Conservation (phyloP, 225 moss, liverwort and hornwort genomes). For the Pseudisothecium myosuroides region DNA sequence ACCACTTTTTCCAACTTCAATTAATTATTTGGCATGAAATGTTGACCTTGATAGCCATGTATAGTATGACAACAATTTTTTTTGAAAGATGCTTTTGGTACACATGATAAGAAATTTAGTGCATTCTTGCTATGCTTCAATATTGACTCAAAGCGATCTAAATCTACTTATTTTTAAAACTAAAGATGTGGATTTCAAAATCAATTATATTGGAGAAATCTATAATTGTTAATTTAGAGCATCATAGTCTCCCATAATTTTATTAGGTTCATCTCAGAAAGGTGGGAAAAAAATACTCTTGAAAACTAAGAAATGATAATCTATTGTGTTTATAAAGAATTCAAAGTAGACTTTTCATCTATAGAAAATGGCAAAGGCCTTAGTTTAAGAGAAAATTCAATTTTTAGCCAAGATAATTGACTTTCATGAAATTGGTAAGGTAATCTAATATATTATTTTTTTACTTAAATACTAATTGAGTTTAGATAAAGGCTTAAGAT, state of each 20-base stretch:
- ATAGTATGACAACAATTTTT: not conserved
- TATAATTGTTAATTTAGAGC: not conserved
- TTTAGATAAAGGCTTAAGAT: not conserved
- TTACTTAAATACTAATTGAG: not conserved
- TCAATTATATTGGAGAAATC: not conserved
- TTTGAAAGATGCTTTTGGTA: not conserved
- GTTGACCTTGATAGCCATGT: rapidly evolving
- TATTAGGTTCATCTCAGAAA: not conserved
- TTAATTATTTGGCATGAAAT: not conserved
- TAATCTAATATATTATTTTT: not conserved
- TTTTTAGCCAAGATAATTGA: not conserved
- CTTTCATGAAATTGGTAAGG: not conserved
- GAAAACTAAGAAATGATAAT: not conserved
- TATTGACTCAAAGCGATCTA: not conserved
- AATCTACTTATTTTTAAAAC: not conserved
- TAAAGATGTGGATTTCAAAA: not conserved
- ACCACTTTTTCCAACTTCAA: rapidly evolving
- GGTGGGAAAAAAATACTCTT: rapidly evolving
- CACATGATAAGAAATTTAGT: rapidly evolving
- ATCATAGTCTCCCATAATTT: rapidly evolving
- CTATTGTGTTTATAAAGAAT: not conserved
- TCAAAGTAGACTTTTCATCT: not conserved
- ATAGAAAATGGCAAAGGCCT: not conserved
- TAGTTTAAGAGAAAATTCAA: not conserved
- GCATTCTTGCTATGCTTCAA: rapidly evolving